Conservation (phyloP, 2,329 filamentous ascomycete species). For the Orbilia brochopaga region DNA sequence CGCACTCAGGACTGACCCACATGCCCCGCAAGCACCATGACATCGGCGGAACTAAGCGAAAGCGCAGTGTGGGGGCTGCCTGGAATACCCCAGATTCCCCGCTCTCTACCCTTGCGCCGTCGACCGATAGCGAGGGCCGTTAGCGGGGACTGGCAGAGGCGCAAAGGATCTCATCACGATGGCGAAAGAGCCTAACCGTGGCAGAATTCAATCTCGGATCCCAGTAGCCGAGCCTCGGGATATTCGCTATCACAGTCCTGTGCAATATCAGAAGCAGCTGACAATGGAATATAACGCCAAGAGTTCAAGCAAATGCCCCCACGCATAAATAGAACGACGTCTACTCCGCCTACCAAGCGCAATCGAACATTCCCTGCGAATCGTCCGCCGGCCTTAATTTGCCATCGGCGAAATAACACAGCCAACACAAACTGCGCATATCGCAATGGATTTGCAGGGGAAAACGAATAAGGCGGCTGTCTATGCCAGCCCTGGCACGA, state of each 20-base stretch:
- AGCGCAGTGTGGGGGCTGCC: background rate
- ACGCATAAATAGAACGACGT: too few species aligned
- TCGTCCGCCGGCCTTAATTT: background rate
- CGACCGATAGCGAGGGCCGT: background rate
- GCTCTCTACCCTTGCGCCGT: background rate
- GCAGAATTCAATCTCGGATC: background rate
- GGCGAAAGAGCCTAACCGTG: background rate
- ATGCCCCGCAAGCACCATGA: background rate
- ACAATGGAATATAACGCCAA: too few species aligned
- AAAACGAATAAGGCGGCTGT: conserved; percentile 53
- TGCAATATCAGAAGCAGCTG: too few species aligned
- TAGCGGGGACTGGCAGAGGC: background rate
- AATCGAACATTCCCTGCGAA: background rate
- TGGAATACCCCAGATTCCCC: background rate
- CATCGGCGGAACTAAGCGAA: background rate
- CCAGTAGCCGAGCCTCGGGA: background rate
- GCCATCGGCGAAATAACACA: conserved; percentile 12
- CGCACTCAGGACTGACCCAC: background rate
- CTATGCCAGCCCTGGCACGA: conserved; percentile 54
- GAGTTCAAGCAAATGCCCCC: too few species aligned
- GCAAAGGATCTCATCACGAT: background rate
- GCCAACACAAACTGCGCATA: conserved; percentile 18
- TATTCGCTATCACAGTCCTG: too few species aligned
- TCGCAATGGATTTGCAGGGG: conserved; percentile 11
- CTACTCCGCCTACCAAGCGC: background rate